Percentiles rank a stretch among this genome's conserved stretches.
These are phyloP conservation scores for Alternaria conjuncta DNA, from an alignment of 2,329 filamentous ascomycete species.

Conservation along the genomic window DNA sequence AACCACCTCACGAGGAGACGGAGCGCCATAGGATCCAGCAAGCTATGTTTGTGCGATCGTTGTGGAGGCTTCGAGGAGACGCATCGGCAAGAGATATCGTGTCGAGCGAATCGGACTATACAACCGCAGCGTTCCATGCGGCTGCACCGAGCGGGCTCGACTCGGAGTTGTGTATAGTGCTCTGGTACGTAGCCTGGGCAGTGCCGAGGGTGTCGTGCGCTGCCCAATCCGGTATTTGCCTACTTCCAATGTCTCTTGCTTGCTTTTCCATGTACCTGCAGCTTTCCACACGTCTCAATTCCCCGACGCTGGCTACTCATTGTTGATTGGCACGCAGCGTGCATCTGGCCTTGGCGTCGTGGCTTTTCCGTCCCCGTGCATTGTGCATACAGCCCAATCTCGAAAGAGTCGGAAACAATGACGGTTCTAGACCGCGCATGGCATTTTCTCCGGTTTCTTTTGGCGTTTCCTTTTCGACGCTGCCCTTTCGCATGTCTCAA, in stretches of 20 bases:
- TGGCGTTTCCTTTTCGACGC: not conserved
- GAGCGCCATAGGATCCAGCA: conserved; percentile 5
- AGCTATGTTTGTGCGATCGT: conserved; percentile 4
- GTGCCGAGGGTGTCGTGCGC: conserved; percentile 11
- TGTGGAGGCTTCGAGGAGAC: conserved; percentile 8
- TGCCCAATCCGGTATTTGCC: conserved; percentile 16
- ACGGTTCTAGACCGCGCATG: conserved; percentile 8
- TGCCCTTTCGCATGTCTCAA: not conserved
- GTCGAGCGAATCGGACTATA: conserved; percentile 12
- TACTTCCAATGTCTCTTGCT: conserved; percentile 11
- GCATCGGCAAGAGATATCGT: conserved; percentile 9
- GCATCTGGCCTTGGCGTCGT: conserved; percentile 16
- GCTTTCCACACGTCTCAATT: conserved; percentile 4
- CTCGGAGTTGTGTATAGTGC: conserved; percentile 20
- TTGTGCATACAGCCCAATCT: conserved; percentile 12
- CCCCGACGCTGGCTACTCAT: conserved; percentile 11
- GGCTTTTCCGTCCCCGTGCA: conserved; percentile 16
- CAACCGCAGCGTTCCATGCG: conserved; percentile 13
- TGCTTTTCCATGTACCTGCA: conserved; percentile 11
- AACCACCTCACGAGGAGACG: conserved; percentile 7
- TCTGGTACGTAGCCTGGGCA: conserved; percentile 31
- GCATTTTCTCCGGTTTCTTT: not conserved
- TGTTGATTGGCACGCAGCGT: conserved; percentile 14
- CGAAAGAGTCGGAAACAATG: conserved; percentile 13
- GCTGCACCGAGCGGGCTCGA: conserved; percentile 23